phyloP scores from a whole-genome alignment of 169 alveolate species.

The Perkinsus chesapeaki region DNA sequence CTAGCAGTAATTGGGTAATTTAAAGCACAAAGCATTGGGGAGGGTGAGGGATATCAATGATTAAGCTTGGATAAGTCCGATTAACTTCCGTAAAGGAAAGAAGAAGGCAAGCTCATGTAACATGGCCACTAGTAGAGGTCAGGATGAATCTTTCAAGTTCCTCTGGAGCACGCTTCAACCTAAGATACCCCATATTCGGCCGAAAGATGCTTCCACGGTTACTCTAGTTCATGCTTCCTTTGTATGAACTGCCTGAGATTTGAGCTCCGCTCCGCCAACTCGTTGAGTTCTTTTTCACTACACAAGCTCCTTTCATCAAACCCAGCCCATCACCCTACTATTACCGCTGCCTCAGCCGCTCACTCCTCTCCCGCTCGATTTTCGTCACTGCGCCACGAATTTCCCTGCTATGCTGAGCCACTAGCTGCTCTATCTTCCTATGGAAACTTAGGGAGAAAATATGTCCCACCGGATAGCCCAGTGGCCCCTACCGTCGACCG shows the following conservation, averaged over 20 bases:
- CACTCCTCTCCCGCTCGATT: background rate
- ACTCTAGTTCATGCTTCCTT: background rate
- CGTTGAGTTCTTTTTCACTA: background rate
- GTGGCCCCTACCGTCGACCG: background rate
- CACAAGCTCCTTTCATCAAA: background rate
- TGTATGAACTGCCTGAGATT: background rate
- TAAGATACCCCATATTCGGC: background rate
- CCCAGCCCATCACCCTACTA: background rate
- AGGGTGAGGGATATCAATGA: too few species aligned
- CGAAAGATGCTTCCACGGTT: background rate
- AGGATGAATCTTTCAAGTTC: background rate
- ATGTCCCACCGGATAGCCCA: background rate
- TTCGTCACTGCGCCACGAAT: background rate
- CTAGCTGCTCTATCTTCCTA: background rate
- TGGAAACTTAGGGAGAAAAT: background rate
- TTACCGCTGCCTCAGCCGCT: background rate
- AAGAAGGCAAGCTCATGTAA: background rate
- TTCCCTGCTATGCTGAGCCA: background rate
- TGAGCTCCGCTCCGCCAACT: background rate
- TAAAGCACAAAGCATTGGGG: too few species aligned
- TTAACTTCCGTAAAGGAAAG: background rate
- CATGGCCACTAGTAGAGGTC: background rate
- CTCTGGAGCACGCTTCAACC: background rate
- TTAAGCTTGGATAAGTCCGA: too few species aligned
- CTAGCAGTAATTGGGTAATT: too few species aligned